Evolutionary conservation across 306 rosid species (phyloP).

Genomic region (Coriaria nepalensis): DNA sequence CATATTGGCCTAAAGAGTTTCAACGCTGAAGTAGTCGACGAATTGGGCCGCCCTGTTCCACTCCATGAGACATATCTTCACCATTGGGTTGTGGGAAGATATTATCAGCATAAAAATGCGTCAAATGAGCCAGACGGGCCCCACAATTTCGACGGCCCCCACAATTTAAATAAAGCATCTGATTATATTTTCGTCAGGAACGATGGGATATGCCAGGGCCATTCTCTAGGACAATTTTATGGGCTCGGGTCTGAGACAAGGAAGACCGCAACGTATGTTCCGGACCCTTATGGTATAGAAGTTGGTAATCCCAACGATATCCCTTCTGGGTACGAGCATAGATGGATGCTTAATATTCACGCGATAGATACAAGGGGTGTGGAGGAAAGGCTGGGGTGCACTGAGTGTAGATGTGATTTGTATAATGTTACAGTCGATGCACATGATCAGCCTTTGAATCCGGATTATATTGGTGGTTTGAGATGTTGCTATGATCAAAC

Average conservation of each 20-base stretch:
- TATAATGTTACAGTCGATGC: conserved; percentile 41
- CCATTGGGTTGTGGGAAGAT: conserved; percentile 38
- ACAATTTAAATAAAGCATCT: too few relatives aligned
- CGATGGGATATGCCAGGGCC: conserved; percentile 38
- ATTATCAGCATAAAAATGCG: conserved; percentile 12
- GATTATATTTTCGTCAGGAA: conserved; percentile 17
- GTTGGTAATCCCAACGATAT: conserved; percentile 40
- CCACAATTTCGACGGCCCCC: conserved; percentile 6
- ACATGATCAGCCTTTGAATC: conserved; percentile 21
- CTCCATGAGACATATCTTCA: conserved; percentile 72
- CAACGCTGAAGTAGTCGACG: conserved; percentile 58
- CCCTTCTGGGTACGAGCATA: conserved; percentile 57
- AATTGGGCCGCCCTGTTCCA: conserved; percentile 37
- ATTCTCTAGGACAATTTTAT: conserved; percentile 26
- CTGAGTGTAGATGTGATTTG: conserved; percentile 54
- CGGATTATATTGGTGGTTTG: conserved; percentile 47
- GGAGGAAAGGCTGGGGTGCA: conserved; percentile 43
- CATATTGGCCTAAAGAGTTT: conserved; percentile 55
- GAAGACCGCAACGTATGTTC: conserved; percentile 35
- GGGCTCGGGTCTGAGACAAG: conserved; percentile 70
- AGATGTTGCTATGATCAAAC: conserved; percentile 42
- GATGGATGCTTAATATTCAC: conserved; percentile 57
- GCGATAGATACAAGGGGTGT: conserved; percentile 65
- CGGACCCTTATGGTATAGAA: conserved; percentile 58
- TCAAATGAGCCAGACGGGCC: conserved; percentile 6